Evolutionary conservation across 169 alveolate genomes (phyloP).

Genomic region (Eimeria acervulina): DNA sequence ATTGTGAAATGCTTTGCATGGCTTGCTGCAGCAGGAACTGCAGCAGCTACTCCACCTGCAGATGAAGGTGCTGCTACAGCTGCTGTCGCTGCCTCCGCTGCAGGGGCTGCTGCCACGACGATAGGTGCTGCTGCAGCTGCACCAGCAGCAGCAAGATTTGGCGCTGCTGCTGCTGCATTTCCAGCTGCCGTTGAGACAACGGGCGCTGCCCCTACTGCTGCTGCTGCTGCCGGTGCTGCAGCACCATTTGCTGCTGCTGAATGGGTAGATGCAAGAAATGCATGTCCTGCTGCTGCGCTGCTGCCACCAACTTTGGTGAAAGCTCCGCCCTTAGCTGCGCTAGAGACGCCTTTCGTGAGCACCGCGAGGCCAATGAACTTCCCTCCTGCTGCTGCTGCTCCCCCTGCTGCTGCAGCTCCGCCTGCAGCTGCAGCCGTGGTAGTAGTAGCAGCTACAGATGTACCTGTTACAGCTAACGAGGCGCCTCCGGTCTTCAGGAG

Average conservation of each 20-base stretch:
- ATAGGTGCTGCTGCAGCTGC: no score
- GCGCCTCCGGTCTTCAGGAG: slow-evolving; percentile 48
- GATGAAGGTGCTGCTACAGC: slow-evolving; percentile 11
- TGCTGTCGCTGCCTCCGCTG: not conserved
- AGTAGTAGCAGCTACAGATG: not conserved
- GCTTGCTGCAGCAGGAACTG: not conserved
- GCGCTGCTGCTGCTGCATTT: not conserved
- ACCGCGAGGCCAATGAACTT: slow-evolving; percentile 6
- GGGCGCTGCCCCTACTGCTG: not conserved
- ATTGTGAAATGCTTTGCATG: slow-evolving; percentile 22
- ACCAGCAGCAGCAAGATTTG: not conserved
- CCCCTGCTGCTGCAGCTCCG: no score
- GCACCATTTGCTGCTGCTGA: slow-evolving; percentile 27
- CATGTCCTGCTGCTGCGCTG: slow-evolving; percentile 33
- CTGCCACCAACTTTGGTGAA: slow-evolving; percentile 1
- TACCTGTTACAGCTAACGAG: not conserved
- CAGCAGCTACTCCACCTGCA: slow-evolving; percentile 9
- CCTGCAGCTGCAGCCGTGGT: not conserved
- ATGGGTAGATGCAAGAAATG: not conserved
- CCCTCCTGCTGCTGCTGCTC: slow-evolving; percentile 20
- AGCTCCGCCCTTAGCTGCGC: slow-evolving; percentile 45
- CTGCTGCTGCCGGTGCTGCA: slow-evolving; percentile 42
- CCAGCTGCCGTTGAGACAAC: not conserved
- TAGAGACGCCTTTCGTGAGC: slow-evolving; percentile 30
- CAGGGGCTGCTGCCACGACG: not conserved